Conservation (phyloP, 2,329 filamentous ascomycete genomes). For the Neofusicoccum sp. region DNA sequence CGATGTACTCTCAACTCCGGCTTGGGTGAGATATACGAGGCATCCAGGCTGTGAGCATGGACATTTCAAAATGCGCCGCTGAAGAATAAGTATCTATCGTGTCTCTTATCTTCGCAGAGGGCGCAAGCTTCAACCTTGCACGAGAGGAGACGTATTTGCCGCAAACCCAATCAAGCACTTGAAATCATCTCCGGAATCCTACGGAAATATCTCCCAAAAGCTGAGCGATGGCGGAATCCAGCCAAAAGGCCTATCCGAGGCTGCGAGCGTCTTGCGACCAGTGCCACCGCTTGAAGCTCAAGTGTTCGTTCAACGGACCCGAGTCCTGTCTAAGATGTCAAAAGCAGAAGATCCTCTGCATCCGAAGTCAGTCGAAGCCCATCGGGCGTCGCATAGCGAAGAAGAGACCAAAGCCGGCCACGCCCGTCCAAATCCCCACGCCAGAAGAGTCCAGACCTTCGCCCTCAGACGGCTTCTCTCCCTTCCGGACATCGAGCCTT, state of each 20-base stretch:
- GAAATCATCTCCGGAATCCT: too few species aligned
- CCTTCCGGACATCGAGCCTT: background rate
- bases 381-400: background rate
- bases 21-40: too few species aligned
- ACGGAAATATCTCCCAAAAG: too few species aligned
- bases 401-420: background rate
- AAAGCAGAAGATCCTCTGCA: background rate
- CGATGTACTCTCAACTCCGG: too few species aligned
- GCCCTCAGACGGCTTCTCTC: background rate
- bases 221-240: too few species aligned
- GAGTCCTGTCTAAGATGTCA: background rate
- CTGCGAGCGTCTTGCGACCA: background rate
- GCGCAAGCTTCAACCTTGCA: too few species aligned
- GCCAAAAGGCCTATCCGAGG: background rate
- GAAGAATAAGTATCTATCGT: too few species aligned
- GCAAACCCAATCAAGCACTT: too few species aligned
- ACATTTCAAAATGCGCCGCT: too few species aligned
- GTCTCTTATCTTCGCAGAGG: too few species aligned
- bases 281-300: background rate
- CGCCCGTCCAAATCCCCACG: background rate
- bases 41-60: too few species aligned
- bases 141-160: too few species aligned
- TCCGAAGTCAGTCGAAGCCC: background rate
- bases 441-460: background rate
- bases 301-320: background rate